A percentile compares a stretch with the other conserved stretches of the same genome.
phyloP scores from a whole-genome alignment of 768 basidiomycete genomes.

The Leucosporidium scottii region DNA sequence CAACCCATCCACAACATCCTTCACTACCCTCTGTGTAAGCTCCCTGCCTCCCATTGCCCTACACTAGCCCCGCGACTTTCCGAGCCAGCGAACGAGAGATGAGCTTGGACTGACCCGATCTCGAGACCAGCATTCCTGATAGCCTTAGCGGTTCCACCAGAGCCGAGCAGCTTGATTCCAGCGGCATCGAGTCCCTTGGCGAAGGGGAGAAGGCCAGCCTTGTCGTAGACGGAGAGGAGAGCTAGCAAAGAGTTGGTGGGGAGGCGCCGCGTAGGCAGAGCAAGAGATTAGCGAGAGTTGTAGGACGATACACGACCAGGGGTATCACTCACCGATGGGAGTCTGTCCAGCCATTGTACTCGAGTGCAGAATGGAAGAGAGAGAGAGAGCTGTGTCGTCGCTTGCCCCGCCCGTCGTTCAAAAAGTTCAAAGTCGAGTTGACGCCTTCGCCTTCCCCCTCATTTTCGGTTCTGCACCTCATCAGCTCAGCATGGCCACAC shows the following conservation, averaged over 20 bases:
- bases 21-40: too few relatives aligned
- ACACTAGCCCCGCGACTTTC: neutral
- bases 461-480: too few relatives aligned
- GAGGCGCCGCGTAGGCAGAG: neutral
- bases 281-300: neutral
- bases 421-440: too few relatives aligned
- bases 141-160: constrained; percentile 95
- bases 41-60: neutral
- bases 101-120: constrained; percentile 70
- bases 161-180: constrained; percentile 83
- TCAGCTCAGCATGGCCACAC: too few relatives aligned
- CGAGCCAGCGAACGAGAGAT: neutral
- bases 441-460: too few relatives aligned
- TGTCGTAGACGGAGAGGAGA: constrained; percentile 92
- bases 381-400: too few relatives aligned
- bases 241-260: constrained; percentile 46
- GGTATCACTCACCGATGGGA: too few relatives aligned
- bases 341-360: neutral
- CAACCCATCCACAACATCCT: too few relatives aligned
- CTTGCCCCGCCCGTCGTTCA: too few relatives aligned
- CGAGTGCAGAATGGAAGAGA: too few relatives aligned
- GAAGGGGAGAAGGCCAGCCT: constrained; percentile 77
- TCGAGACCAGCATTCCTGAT: constrained; percentile 87
- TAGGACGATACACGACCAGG: neutral
- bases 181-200: constrained; percentile 72